Evolutionary conservation across 192 early-diverging fungal genomes (phyloP), one percentile per base, ranked within the genome.

Genomic region (Backusella australiensis): DNA sequence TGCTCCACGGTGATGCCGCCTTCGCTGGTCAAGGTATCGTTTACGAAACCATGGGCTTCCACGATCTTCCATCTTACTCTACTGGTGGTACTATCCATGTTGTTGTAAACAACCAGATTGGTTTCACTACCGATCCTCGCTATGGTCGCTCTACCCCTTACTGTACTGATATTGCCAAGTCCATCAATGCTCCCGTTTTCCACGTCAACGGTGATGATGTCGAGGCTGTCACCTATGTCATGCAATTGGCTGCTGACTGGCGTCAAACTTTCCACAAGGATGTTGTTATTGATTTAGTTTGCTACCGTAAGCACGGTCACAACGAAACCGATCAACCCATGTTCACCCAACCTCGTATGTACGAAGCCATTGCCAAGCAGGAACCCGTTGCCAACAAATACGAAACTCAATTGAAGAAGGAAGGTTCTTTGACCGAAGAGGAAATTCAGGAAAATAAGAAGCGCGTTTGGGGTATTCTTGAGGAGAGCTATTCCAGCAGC

Each of bases 271-370:
- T 95, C 92, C 95, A 96, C 85, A 96, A 94, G 80, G 96, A 97
- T 88, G 94, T 97, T 75, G 96, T 99, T 17, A 85, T 99, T 74
- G 97, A 99, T 74, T 90, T 99, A 79, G 95, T 99, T 35, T 95
- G 98, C 80, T 99, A 99, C 91, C 92, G 98, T 73, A 93, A 93
- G 81, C 92, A 99, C 72, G 98, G 98, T 67, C 98, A 99, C 92
- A 99, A 99, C 87, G 98, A 99, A 86, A 96, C 95, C 46, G 98
- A 99, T 88, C 96, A 99, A 85, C 98, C 98, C 66, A 91, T 89
- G 81, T 99, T 99, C 89, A 99, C 98, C 35, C 98, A 99, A 84
- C 98, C 98, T 53, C 90, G 92, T 80, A 98, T 99, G 96, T 98
- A 98, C 86, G 86, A 93, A 83, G 89, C 90, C 73, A 96, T 99